Conservation (phyloP, 1,284 basidiomycete genomes). For the Coniophora puteana region DNA sequence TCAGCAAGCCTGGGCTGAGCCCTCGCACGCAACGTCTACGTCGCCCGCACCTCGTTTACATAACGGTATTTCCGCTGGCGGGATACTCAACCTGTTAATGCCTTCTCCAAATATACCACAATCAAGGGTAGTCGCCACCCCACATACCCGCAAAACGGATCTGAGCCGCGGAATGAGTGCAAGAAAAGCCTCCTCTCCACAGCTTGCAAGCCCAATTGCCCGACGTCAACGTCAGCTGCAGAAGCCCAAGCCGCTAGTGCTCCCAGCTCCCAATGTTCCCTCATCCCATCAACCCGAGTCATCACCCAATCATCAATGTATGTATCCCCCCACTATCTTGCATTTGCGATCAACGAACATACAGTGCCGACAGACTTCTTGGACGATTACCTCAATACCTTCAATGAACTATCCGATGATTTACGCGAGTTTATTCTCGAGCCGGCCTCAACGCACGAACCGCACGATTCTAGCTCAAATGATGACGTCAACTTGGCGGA, state of each 20-base stretch:
- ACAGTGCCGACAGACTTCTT: slow-evolving; percentile 69
- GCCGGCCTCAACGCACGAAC: not conserved
- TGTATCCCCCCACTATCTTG: not conserved
- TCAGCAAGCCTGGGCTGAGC: too few species aligned
- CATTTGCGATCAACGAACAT: too few species aligned
- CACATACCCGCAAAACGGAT: too few species aligned
- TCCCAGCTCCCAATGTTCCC: too few species aligned
- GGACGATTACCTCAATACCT: slow-evolving; percentile 67
- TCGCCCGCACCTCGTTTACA: slow-evolving; percentile 12
- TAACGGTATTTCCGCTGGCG: too few species aligned
- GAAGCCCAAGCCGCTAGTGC: not conserved
- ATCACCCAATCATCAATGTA: not conserved
- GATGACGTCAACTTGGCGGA: slow-evolving; percentile 25
- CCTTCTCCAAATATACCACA: too few species aligned
- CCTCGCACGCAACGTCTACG: too few species aligned
- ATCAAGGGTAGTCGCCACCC: too few species aligned
- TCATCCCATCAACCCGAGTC: not conserved
- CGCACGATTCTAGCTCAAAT: not conserved
- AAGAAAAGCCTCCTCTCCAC: too few species aligned
- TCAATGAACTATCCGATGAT: slow-evolving; percentile 23
- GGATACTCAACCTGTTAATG: too few species aligned
- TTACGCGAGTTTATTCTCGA: not conserved
- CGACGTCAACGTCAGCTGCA: not conserved
- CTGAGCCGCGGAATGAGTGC: too few species aligned
- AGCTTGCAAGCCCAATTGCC: too few species aligned